These are phyloP conservation scores for Scheffersomyces lignicola DNA, from an alignment of 1,139 yeast species.

Conservation along the genomic window DNA sequence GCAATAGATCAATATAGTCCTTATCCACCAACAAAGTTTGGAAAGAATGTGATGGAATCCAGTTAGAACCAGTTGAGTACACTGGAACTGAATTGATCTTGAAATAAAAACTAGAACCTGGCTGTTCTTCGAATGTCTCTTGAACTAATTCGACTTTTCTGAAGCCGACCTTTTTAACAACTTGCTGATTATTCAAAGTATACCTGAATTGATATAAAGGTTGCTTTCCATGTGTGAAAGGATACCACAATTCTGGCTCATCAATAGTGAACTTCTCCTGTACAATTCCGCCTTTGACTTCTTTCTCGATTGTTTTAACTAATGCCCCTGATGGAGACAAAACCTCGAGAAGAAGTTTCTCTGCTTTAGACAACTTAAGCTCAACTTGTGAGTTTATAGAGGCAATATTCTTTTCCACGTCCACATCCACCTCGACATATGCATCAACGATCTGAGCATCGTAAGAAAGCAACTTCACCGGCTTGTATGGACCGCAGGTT, in stretches of 20 bases:
- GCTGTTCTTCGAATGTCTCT: slow-evolving; percentile 25
- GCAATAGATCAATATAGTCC: slow-evolving; percentile 36
- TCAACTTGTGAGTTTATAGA: neutral
- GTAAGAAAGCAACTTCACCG: slow-evolving; percentile 32
- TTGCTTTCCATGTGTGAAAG: slow-evolving; percentile 38
- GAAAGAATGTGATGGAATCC: slow-evolving; percentile 51
- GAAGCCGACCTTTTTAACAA: slow-evolving; percentile 28
- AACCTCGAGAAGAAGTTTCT: slow-evolving; percentile 1
- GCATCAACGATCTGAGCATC: slow-evolving; percentile 18
- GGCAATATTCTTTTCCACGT: slow-evolving; percentile 5
- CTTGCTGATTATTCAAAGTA: slow-evolving; percentile 8
- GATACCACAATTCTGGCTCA: slow-evolving; percentile 42
- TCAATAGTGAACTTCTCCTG: slow-evolving; percentile 12
- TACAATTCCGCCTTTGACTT: neutral
- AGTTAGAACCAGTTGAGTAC: slow-evolving; percentile 41
- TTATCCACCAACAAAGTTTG: slow-evolving; percentile 25
- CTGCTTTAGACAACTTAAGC: neutral
- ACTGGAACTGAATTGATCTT: slow-evolving; percentile 37
- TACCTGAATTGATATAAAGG: slow-evolving; percentile 27
- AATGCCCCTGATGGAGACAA: slow-evolving; percentile 6
- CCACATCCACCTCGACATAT: slow-evolving; percentile 20
- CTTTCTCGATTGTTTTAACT: slow-evolving; percentile 2
- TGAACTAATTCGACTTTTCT: slow-evolving; percentile 40
- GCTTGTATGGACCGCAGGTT: slow-evolving; percentile 49
- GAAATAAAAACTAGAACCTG: slow-evolving; percentile 43